Percentiles rank a stretch among this genome's conserved stretches.
These are phyloP conservation scores for Daldinia concentrica DNA, from an alignment of 495 filamentous ascomycete species.

Conservation along the genomic window DNA sequence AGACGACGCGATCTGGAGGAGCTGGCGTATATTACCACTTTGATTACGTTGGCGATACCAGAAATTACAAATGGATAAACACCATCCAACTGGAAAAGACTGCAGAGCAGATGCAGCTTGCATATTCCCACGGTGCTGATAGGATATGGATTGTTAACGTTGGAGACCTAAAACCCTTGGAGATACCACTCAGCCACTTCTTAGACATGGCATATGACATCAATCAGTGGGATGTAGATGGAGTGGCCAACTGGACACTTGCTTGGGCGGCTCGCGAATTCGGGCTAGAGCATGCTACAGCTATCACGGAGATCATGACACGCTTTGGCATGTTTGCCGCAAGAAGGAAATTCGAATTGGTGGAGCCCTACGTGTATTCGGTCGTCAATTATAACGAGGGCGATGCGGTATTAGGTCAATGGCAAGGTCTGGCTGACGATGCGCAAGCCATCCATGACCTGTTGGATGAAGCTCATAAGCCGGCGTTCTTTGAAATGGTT, in stretches of 20 bases:
- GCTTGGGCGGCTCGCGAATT: constrained; percentile 71
- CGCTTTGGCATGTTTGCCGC: constrained; percentile 70
- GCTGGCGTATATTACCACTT: constrained; percentile 84
- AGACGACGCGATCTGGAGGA: constrained; percentile 68
- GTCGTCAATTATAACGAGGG: constrained; percentile 77
- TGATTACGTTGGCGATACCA: constrained; percentile 73
- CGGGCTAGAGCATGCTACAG: constrained; percentile 55
- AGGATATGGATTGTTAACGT: constrained; percentile 82
- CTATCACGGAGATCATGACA: constrained; percentile 65
- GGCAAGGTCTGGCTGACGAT: constrained; percentile 62
- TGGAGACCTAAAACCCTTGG: constrained; percentile 75
- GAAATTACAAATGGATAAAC: constrained; percentile 78
- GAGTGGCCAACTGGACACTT: constrained; percentile 64
- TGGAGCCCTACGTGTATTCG: constrained; percentile 71
- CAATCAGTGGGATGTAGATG: constrained; percentile 62
- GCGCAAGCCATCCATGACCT: constrained; percentile 66
- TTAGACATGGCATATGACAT: constrained; percentile 74
- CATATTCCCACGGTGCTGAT: constrained; percentile 68
- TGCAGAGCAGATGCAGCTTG: constrained; percentile 70
- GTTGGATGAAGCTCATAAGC: constrained; percentile 56
- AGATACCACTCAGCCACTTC: constrained; percentile 74
- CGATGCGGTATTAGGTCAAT: constrained; percentile 69
- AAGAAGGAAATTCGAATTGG: constrained; percentile 73
- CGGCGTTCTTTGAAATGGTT: constrained; percentile 75
- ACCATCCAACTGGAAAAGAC: constrained; percentile 73